These are phyloP conservation scores for Iris pallida DNA, from an alignment of 116 monocot species.

Conservation along the genomic window DNA sequence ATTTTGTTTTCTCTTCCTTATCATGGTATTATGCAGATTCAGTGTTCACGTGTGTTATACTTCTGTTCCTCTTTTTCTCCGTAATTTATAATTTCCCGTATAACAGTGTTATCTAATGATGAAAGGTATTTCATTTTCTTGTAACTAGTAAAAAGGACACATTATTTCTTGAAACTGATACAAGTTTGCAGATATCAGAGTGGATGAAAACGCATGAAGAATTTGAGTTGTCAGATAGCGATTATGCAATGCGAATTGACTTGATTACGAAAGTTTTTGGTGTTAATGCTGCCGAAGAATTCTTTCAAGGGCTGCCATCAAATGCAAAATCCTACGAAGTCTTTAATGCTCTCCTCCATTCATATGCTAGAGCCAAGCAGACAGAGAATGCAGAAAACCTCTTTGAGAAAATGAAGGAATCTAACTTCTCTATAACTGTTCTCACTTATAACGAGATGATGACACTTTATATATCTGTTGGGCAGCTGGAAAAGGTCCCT, in stretches of 20 bases:
- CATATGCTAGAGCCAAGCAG: slow-evolving; percentile 64
- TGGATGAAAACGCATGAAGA: slow-evolving; percentile 83
- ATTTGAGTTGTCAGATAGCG: slow-evolving; percentile 48
- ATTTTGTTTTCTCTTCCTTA: no score
- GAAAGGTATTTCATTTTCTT: no score
- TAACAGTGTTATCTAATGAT: no score
- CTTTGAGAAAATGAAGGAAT: slow-evolving; percentile 63
- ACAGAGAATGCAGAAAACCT: slow-evolving; percentile 64
- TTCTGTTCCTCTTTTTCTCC: no score
- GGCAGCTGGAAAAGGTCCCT: slow-evolving; percentile 70
- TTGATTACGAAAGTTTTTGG: slow-evolving; percentile 89
- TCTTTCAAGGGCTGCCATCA: slow-evolving; percentile 67
- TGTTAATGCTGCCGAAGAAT: slow-evolving; percentile 75
- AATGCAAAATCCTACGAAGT: slow-evolving; percentile 60
- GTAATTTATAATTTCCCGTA: no score
- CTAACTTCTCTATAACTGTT: slow-evolving; percentile 20
- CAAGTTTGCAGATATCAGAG: slow-evolving; percentile 71
- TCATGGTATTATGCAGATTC: no score
- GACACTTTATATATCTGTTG: slow-evolving; percentile 81
- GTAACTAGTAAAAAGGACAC: no score
- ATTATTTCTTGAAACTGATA: slow-evolving; percentile 12
- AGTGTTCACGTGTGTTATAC: no score
- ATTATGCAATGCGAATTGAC: slow-evolving; percentile 72
- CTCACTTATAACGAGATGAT: slow-evolving; percentile 87
- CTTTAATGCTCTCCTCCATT: slow-evolving; percentile 77